Evolutionary conservation across 768 basidiomycete species (phyloP).

Genomic region (Leucosporidium scottii): DNA sequence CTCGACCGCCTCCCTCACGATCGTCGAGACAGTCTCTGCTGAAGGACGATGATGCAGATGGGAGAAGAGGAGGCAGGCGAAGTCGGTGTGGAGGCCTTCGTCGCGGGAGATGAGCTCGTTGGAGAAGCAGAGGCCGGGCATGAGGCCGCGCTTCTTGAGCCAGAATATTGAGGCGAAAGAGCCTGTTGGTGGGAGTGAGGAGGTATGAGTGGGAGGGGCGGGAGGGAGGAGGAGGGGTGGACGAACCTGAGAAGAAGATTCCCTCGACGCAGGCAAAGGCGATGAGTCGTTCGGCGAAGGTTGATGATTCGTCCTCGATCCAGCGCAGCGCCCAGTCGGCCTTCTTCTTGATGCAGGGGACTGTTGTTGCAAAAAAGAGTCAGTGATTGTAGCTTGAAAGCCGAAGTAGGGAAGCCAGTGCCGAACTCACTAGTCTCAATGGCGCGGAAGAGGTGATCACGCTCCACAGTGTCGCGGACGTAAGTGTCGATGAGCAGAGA

Average conservation of each 20-base stretch:
- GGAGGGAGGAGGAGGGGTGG: not conserved
- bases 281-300: conserved; percentile 78
- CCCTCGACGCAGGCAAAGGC: conserved; percentile 96
- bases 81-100: conserved; percentile 93
- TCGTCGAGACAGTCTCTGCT: conserved; percentile 60
- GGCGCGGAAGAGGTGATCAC: conserved; percentile 79
- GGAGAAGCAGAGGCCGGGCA: conserved; percentile 90
- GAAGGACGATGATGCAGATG: conserved; percentile 73
- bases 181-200: conserved; percentile 37
- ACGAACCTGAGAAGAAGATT: conserved; percentile 70
- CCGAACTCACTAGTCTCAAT: conserved; percentile 59
- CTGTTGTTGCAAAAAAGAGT: conserved; percentile 4
- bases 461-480: conserved; percentile 68
- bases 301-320: conserved; percentile 72
- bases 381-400: not conserved
- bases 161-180: conserved; percentile 90
- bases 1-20: conserved; percentile 67
- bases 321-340: conserved; percentile 89
- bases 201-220: not conserved
- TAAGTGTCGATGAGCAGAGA: conserved; percentile 88
- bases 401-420: not conserved
- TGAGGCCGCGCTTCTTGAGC: conserved; percentile 90
- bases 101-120: conserved; percentile 76
- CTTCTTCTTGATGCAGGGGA: conserved; percentile 84
- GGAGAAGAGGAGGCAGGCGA: conserved; percentile 55